Conservation (phyloP, 768 basidiomycete genomes). For the Lactarius sp. region DNA sequence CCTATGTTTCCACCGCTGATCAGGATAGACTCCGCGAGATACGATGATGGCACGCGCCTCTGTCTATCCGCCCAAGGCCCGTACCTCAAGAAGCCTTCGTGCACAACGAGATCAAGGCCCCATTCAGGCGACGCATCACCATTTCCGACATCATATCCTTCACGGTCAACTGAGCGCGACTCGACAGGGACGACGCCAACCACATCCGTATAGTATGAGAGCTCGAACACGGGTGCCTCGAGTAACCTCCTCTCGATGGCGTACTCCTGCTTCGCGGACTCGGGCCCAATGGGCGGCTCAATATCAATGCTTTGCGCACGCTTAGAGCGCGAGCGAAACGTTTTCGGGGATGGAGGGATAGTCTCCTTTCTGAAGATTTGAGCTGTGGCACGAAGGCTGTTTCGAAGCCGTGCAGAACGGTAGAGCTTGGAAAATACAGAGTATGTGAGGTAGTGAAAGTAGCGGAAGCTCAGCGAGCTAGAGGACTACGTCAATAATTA, state of each 20-base stretch:
- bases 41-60: constrained; percentile 42
- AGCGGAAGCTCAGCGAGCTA: constrained; percentile 20
- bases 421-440: constrained; percentile 22
- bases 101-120: constrained; percentile 83
- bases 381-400: constrained; percentile 3
- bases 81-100: constrained; percentile 71
- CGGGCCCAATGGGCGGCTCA: constrained; percentile 49
- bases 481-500: not conserved
- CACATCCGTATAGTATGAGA: constrained; percentile 84
- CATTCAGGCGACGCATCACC: constrained; percentile 87
- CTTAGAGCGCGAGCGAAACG: constrained; percentile 27
- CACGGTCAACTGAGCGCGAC: constrained; percentile 29
- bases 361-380: constrained; percentile 1
- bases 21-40: not conserved
- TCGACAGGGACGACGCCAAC: constrained; percentile 64
- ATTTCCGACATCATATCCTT: constrained; percentile 67
- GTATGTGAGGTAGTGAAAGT: constrained; percentile 22
- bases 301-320: constrained; percentile 42
- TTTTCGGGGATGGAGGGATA: not conserved
- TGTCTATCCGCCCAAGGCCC: constrained; percentile 98
- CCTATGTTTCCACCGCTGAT: constrained; percentile 35
- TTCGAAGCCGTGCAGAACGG: constrained; percentile 17
- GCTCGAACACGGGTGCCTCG: constrained; percentile 68
- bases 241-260: constrained; percentile 82
- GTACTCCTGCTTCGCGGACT: constrained; percentile 67